These are phyloP conservation scores for Leccinum longicurvipes DNA, from an alignment of 768 basidiomycete genomes.

Conservation along the genomic window DNA sequence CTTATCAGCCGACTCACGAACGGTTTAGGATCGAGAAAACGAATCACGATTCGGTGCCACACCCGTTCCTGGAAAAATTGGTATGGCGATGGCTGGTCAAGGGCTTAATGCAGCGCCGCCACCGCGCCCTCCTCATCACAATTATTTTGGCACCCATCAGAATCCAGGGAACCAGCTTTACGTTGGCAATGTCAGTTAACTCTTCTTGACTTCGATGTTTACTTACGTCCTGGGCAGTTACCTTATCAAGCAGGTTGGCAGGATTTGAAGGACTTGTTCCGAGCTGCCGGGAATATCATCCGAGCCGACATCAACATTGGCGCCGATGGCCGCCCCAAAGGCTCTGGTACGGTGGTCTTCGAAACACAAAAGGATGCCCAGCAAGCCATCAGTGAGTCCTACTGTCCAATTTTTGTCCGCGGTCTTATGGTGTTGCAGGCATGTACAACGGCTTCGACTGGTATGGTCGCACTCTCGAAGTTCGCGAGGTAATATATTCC, in stretches of 20 bases:
- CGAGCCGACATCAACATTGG: constrained; percentile 95
- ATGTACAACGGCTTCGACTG: constrained; percentile 99
- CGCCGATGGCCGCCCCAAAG: constrained; percentile 89
- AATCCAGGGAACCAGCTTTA: constrained; percentile 89
- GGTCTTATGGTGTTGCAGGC: constrained; percentile 40
- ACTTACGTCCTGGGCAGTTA: constrained; percentile 46
- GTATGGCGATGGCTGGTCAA: constrained; percentile 94
- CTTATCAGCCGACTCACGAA: neutral
- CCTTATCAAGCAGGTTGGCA: constrained; percentile 99
- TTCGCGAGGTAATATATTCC: constrained; percentile 69
- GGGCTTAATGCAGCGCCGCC: constrained; percentile 77
- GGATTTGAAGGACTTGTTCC: constrained; percentile 96
- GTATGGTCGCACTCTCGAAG: constrained; percentile 94
- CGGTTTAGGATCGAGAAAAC: constrained; percentile 84
- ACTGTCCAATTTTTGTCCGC: neutral
- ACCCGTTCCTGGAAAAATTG: constrained; percentile 93
- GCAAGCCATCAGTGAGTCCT: constrained; percentile 80
- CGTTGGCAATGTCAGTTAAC: constrained; percentile 74
- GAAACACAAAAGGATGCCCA: constrained; percentile 87
- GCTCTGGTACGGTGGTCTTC: constrained; percentile 96
- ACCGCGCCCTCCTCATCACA: constrained; percentile 79
- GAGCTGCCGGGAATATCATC: constrained; percentile 91
- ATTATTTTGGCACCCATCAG: constrained; percentile 54
- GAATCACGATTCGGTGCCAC: constrained; percentile 95
- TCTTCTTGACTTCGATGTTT: neutral